phyloP scores from a whole-genome alignment of 495 filamentous ascomycete species.

The Hypoxylon lenormandii region DNA sequence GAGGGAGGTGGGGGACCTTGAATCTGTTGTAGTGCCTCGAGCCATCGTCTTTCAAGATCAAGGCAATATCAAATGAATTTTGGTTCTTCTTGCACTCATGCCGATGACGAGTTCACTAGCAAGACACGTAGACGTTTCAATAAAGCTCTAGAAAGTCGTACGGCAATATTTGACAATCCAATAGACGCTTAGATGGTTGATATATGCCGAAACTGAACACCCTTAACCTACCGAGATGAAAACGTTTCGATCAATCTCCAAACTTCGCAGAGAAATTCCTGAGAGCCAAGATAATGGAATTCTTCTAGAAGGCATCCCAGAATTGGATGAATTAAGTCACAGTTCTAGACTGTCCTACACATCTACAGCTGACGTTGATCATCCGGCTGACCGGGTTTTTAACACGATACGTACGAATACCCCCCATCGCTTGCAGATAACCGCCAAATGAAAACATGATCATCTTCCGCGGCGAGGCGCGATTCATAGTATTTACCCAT shows the following conservation, averaged over 20 bases:
- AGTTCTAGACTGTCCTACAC: neutral
- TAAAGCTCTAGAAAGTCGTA: too few species aligned
- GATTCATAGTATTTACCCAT: conserved; percentile 23
- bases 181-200: too few species aligned
- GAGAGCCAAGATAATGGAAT: too few species aligned
- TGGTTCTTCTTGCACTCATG: too few species aligned
- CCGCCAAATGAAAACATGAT: conserved; percentile 2
- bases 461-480: neutral
- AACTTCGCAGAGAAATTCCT: too few species aligned
- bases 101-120: too few species aligned
- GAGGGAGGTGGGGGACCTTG: neutral
- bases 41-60: too few species aligned
- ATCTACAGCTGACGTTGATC: neutral
- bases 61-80: too few species aligned
- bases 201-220: too few species aligned
- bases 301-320: conserved; percentile 18
- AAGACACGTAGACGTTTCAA: too few species aligned
- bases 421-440: conserved; percentile 29
- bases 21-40: neutral
- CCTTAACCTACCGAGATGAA: too few species aligned
- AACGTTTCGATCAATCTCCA: neutral
- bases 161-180: too few species aligned
- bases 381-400: conserved; percentile 2
- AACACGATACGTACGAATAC: neutral
- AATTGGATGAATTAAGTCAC: neutral